Base-by-base conservation (phyloP, 148 eudicot genomes). In the Cornus suecica region DNA sequence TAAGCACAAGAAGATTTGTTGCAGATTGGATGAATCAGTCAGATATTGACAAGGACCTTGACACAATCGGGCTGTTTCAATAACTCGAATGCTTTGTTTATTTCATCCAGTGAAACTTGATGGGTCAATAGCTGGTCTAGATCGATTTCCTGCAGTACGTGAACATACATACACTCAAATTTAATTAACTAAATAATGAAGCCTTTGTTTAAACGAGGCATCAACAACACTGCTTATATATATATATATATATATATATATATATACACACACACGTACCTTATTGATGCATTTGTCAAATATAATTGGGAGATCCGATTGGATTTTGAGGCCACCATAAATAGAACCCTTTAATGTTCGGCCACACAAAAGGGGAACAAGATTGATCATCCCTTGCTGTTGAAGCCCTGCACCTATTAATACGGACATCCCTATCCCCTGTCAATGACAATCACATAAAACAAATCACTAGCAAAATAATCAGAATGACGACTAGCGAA, bases 341-440 rank as follows among this genome's bases (percentile, higher is more conserved):
- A 85, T 18, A 4, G 80, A 82, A 67, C 83, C 83, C 65, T 83
- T 87, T 67, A 87, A 63, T 1, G 86, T 87, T 61, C 87, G 69
- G 34, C 90, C 83, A 54, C 62, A 18, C 58, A 87, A 2, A 22
- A 87, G 37, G 32, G 85, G 42, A 16, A 80, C 18, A 3, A 73
- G 27, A 64, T 65, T 26, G 72, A 87, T 56, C 29, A 72, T 80
- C 64, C 23, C 74, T 2, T 62, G 77, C 8, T 25, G 45, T 25
- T 64, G 42, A 0, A 13, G 41, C 62, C 83, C 88, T 64, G 78
- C 86, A n/a, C 88, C 88, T 15, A 87, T 76, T 51, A 73, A 27
- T 28, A 83, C 64, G 4, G 81, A 77, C 10, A 66, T 73, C 34
- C 90, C 90, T 58, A 75, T 56, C n/a, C 90, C 90, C 90, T 84